phyloP scores from a whole-genome alignment of 1,139 yeast genomes.

The Chernovozyma aurita region DNA sequence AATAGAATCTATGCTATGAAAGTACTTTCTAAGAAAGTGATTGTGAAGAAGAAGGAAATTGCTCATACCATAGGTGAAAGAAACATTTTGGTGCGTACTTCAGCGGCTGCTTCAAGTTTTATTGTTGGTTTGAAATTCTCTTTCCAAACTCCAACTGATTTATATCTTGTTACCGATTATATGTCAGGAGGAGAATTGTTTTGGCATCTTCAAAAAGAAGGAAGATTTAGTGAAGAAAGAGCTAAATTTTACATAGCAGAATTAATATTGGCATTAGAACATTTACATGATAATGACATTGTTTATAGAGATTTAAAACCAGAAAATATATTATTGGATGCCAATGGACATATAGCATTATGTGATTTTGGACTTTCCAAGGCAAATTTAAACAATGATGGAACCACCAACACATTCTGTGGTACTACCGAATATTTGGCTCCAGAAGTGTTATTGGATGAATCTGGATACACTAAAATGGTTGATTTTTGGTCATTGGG shows the following conservation, averaged over 20 bases:
- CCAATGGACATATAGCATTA: conserved; percentile 93
- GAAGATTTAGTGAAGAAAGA: conserved; percentile 85
- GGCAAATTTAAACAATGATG: conserved; percentile 81
- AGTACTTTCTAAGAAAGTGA: conserved; percentile 86
- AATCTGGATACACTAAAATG: conserved; percentile 81
- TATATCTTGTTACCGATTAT: conserved; percentile 91
- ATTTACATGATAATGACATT: conserved; percentile 86
- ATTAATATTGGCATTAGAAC: conserved; percentile 85
- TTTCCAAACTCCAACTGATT: conserved; percentile 89
- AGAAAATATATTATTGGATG: conserved; percentile 84
- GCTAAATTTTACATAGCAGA: conserved; percentile 97
- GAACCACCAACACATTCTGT: conserved; percentile 94
- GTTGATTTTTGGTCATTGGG: conserved; percentile 87
- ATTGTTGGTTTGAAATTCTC: conserved; percentile 93
- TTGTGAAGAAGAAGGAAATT: conserved; percentile 93
- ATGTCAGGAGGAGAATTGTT: conserved; percentile 98
- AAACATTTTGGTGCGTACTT: conserved; percentile 84
- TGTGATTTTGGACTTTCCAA: conserved; percentile 97
- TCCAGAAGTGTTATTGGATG: conserved; percentile 77
- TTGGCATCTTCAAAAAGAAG: conserved; percentile 96
- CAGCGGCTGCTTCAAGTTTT: conserved; percentile 79
- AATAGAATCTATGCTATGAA: conserved; percentile 95
- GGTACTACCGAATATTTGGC: conserved; percentile 94
- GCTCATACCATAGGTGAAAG: conserved; percentile 98
- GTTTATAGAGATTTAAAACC: conserved; percentile 94